phyloP scores from a whole-genome alignment of 495 filamentous ascomycete genomes.

The Penicillium goetzii region DNA sequence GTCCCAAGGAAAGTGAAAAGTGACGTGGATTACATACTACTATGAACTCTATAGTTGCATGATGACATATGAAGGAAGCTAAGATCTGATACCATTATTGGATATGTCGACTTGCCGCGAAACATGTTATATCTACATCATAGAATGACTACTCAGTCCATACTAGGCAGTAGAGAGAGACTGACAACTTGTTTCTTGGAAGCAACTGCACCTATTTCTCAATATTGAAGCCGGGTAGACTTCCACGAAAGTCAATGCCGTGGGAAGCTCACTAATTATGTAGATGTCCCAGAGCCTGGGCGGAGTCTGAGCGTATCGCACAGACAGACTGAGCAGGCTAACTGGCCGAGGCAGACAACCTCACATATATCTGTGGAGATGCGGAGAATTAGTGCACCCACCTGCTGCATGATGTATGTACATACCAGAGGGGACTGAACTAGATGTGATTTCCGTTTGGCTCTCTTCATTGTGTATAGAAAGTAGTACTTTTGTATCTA shows the following conservation, averaged over 20 bases:
- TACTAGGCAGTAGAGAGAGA: background rate
- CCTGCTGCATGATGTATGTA: constrained; percentile 16
- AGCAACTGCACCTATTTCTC: background rate
- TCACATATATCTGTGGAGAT: constrained; percentile 25
- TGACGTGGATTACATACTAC: background rate
- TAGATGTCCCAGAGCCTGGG: background rate
- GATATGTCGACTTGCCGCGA: background rate
- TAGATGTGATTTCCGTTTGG: background rate
- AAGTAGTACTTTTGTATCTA: too few relatives aligned
- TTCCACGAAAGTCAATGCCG: background rate
- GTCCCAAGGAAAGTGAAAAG: background rate
- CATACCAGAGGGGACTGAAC: background rate
- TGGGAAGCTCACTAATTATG: background rate
- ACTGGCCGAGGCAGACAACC: constrained; percentile 11
- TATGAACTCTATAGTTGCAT: background rate
- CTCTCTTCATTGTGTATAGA: too few relatives aligned
- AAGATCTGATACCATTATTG: background rate
- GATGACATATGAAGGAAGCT: background rate
- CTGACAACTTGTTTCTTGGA: background rate
- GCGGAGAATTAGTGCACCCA: constrained; percentile 30
- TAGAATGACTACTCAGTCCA: background rate
- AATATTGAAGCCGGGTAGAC: background rate
- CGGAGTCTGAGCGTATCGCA: background rate
- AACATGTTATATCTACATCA: background rate
- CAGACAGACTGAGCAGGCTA: constrained; percentile 9